Evolutionary conservation across 768 basidiomycete species (phyloP), one percentile per base, ranked within the genome.

Genomic region (Auriscalpium vulgare): DNA sequence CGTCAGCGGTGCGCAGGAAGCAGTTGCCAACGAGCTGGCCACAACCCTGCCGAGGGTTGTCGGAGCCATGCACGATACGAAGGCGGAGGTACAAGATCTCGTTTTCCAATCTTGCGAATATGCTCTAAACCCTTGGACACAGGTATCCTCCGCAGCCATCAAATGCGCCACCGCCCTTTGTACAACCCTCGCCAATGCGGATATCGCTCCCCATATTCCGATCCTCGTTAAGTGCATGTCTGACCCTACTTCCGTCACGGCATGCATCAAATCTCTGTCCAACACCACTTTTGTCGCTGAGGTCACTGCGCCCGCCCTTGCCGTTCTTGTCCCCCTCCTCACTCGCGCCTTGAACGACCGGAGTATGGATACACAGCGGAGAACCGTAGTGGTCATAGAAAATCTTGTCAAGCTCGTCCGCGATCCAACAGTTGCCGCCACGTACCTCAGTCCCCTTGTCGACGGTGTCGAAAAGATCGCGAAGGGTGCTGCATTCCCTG

Each of bases 371-470:
- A 91, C 94, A 17, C 93, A 95, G 68, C 87, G 95, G 55, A 85
- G 95, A 56, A 87, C 91, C 1, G 94, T 97, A 56, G 86, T 97
- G 50, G 92, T 97, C 66, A 83, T 94, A 58, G 93, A 95, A 67
- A 97, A 98, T 72, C 78, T 98, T 54, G 95, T 97, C 72, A 98
- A 97, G 73, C 88, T 98, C 59, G 95, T 98, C 44, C 88, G 95
- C 60, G 84, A 95, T 65, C 88, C 91, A 3, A 84, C 79, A 57
- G 83, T 97, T 40, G 95, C 95, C 51, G 95, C 94, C 4, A 79
- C 80, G 37, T 94, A 97, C 70, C 82, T 95, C 37, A 87, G 87
- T 60, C 78, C 86, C 43, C 83, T 98, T 44, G 87, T 95, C 4
- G 88, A 91, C 37, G 93, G 95, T 56, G 92, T 95, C 16, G 83